Conservation (phyloP, 2,329 filamentous ascomycete genomes). For the Ophiosphaerella herpotricha region DNA sequence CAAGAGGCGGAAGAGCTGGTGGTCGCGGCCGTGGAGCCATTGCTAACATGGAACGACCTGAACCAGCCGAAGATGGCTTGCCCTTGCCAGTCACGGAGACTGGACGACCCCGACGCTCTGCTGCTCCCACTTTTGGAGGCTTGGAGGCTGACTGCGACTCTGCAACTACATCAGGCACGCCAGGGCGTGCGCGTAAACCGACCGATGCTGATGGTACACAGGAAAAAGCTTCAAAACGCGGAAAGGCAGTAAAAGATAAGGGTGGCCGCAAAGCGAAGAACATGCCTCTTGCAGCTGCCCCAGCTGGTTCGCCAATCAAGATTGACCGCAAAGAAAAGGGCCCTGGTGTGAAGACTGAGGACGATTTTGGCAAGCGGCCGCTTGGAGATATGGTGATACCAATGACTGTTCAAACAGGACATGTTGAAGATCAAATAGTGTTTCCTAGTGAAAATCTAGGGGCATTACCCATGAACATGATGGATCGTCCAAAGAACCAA, state of each 20-base stretch:
- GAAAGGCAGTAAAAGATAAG: conserved; percentile 48
- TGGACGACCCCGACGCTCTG: conserved; percentile 56
- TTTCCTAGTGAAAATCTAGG: conserved; percentile 25
- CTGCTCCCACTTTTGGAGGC: conserved; percentile 74
- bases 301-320: conserved; percentile 42
- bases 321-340: conserved; percentile 39
- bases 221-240: conserved; percentile 48
- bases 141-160: conserved; percentile 66
- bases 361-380: conserved; percentile 34
- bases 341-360: conserved; percentile 40
- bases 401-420: conserved; percentile 27
- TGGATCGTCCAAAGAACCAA: conserved; percentile 41
- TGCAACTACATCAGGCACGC: conserved; percentile 32
- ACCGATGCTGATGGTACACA: conserved; percentile 38
- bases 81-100: conserved; percentile 51
- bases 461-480: conserved; percentile 32
- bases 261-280: conserved; percentile 48
- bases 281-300: conserved; percentile 47
- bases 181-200: conserved; percentile 42
- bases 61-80: conserved; percentile 47
- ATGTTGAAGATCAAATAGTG: conserved; percentile 34
- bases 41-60: conserved; percentile 52
- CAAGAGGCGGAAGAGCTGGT: conserved; percentile 38
- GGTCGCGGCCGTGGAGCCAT: conserved; percentile 63
- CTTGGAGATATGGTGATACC: conserved; percentile 35